Evolutionary conservation across 768 basidiomycete genomes (phyloP).

Genomic region (Hemileccinum rubropunctum): DNA sequence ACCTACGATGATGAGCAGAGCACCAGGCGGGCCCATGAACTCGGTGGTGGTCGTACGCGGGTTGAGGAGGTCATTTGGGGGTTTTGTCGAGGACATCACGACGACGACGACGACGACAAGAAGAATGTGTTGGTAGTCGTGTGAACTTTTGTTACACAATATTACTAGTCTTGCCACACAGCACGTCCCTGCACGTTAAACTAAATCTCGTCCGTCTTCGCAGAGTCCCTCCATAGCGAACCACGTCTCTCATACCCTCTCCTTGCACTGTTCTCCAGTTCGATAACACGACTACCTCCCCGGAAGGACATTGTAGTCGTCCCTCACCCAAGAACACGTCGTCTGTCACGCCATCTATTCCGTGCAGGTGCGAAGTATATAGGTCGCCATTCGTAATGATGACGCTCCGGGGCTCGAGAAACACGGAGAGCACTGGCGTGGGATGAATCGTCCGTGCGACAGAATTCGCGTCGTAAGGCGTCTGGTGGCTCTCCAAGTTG

Average conservation of each 20-base stretch:
- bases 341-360: constrained; percentile 59
- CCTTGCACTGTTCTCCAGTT: constrained; percentile 57
- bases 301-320: constrained; percentile 23
- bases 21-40: constrained; percentile 80
- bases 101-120: neutral
- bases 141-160: neutral
- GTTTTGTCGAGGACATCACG: constrained; percentile 20
- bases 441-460: constrained; percentile 58
- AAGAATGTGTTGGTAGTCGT: neutral
- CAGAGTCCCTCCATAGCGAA: constrained; percentile 51
- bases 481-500: constrained; percentile 18
- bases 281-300: constrained; percentile 40
- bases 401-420: constrained; percentile 84
- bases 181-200: constrained; percentile 81
- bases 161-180: too few relatives aligned
- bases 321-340: constrained; percentile 42
- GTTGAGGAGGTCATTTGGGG: constrained; percentile 46
- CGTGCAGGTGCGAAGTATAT: constrained; percentile 76
- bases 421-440: constrained; percentile 63
- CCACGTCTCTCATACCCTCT: constrained; percentile 34
- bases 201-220: constrained; percentile 66
- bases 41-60: constrained; percentile 74
- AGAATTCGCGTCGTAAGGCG: constrained; percentile 11
- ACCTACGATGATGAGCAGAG: constrained; percentile 62
- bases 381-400: constrained; percentile 69